Percentiles rank a stretch among this genome's conserved stretches.
Evolutionary conservation across 2,329 filamentous ascomycete genomes (phyloP).

Genomic region (Lasiodiplodia hormozganensis): DNA sequence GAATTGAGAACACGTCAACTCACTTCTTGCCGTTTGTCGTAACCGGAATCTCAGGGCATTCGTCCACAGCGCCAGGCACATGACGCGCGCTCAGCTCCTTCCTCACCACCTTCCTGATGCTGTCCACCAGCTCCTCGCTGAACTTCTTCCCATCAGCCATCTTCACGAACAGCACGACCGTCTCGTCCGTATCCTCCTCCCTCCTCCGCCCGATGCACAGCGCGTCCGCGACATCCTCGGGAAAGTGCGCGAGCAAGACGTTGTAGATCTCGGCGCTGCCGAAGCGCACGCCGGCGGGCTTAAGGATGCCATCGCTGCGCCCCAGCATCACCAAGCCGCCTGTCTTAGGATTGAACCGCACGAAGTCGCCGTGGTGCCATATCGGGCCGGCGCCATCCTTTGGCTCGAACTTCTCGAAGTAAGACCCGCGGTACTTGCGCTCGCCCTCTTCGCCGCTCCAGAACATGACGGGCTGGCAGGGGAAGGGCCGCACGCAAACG

Average conservation of each 20-base stretch:
- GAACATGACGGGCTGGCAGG: slow-evolving; percentile 89
- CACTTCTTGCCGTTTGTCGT: slow-evolving; percentile 96
- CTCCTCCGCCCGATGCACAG: slow-evolving; percentile 82
- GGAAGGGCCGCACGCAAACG: slow-evolving; percentile 85
- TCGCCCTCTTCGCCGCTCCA: slow-evolving; percentile 73
- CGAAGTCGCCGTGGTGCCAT: slow-evolving; percentile 97
- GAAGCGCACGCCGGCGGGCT: slow-evolving; percentile 90
- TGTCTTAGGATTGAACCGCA: slow-evolving; percentile 72
- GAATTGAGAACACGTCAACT: slow-evolving; percentile 39
- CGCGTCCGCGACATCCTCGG: slow-evolving; percentile 78
- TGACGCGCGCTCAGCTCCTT: slow-evolving; percentile 86
- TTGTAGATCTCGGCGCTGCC: slow-evolving; percentile 97
- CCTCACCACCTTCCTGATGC: slow-evolving; percentile 73
- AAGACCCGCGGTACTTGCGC: slow-evolving; percentile 80
- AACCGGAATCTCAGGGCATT: slow-evolving; percentile 85
- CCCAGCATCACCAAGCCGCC: slow-evolving; percentile 90
- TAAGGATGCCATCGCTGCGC: slow-evolving; percentile 89
- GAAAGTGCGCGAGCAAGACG: slow-evolving; percentile 84
- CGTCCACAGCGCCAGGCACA: slow-evolving; percentile 82
- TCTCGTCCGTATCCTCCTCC: slow-evolving; percentile 78
- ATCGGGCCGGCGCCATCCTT: slow-evolving; percentile 50
- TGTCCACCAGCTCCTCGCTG: slow-evolving; percentile 61
- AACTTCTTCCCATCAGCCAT: slow-evolving; percentile 68
- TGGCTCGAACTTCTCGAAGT: slow-evolving; percentile 80
- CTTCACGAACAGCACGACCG: slow-evolving; percentile 87